Percentiles rank a stretch among this genome's conserved stretches.
Evolutionary conservation across 2,329 filamentous ascomycete species (phyloP).

Genomic region (Leptosphaerulina australis): DNA sequence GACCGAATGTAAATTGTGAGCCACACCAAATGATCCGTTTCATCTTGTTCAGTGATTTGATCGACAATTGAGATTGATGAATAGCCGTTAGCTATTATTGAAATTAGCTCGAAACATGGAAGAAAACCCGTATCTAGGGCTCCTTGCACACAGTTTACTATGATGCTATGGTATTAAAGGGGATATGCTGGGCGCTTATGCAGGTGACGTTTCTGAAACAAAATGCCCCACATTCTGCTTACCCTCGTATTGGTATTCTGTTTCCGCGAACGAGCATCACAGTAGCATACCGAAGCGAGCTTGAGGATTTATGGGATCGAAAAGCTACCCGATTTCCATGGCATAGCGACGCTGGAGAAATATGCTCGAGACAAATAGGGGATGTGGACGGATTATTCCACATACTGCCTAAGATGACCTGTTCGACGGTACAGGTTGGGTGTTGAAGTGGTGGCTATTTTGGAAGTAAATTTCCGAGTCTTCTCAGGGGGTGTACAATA

Average conservation of each 20-base stretch:
- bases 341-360: too few species aligned
- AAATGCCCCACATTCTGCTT: background rate
- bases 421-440: too few species aligned
- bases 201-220: slow-evolving; percentile 7
- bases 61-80: background rate
- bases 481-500: too few species aligned
- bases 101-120: slow-evolving; percentile 2
- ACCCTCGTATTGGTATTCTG: background rate
- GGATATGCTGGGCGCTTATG: background rate
- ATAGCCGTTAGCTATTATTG: background rate
- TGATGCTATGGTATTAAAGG: background rate
- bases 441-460: too few species aligned
- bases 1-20: slow-evolving; percentile 6
- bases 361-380: too few species aligned
- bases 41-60: slow-evolving; percentile 7
- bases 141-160: background rate
- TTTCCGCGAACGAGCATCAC: slow-evolving; percentile 3
- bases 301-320: background rate
- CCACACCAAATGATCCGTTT: slow-evolving; percentile 2
- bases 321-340: too few species aligned
- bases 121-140: background rate
- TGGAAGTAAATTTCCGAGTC: too few species aligned
- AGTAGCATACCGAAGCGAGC: background rate
- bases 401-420: too few species aligned
- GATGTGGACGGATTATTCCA: too few species aligned